phyloP scores from a whole-genome alignment of 140 eudicot species.

The Bidens hawaiensis region DNA sequence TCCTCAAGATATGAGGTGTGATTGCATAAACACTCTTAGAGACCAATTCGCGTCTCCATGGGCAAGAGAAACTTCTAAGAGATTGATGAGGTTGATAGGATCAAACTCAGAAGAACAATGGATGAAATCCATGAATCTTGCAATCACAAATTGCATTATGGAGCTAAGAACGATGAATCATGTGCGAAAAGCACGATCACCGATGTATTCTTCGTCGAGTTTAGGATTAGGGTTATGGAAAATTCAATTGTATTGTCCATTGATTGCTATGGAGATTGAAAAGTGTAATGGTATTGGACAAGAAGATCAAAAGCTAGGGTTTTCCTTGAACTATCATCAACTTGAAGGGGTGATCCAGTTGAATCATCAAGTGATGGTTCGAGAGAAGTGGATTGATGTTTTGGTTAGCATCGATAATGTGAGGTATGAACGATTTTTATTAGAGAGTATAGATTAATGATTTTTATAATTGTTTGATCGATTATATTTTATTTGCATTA shows the following conservation, averaged over 20 bases:
- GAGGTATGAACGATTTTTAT: slow-evolving; percentile 46
- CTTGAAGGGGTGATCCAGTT: slow-evolving; percentile 85
- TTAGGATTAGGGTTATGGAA: slow-evolving; percentile 71
- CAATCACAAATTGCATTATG: slow-evolving; percentile 66
- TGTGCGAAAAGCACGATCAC: slow-evolving; percentile 45
- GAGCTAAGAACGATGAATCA: slow-evolving; percentile 31
- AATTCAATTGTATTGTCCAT: slow-evolving; percentile 80
- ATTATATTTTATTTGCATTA: not conserved
- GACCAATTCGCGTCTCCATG: slow-evolving; percentile 44
- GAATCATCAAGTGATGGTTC: slow-evolving; percentile 49
- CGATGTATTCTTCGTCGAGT: slow-evolving; percentile 59
- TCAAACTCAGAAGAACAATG: slow-evolving; percentile 68
- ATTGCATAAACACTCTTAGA: slow-evolving; percentile 41
- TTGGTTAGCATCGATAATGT: slow-evolving; percentile 73
- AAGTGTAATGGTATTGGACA: slow-evolving; percentile 28
- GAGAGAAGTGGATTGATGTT: slow-evolving; percentile 78
- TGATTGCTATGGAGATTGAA: slow-evolving; percentile 73
- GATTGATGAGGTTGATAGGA: slow-evolving; percentile 59
- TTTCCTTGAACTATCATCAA: slow-evolving; percentile 75
- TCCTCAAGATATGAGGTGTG: slow-evolving; percentile 56
- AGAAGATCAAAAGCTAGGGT: slow-evolving; percentile 50
- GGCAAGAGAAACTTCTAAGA: slow-evolving; percentile 40
- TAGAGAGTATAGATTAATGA: not conserved
- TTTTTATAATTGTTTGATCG: not conserved
- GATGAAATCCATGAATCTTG: slow-evolving; percentile 75